phyloP scores from a whole-genome alignment of 2,329 filamentous ascomycete genomes.

The Pseudogymnoascus sp. region DNA sequence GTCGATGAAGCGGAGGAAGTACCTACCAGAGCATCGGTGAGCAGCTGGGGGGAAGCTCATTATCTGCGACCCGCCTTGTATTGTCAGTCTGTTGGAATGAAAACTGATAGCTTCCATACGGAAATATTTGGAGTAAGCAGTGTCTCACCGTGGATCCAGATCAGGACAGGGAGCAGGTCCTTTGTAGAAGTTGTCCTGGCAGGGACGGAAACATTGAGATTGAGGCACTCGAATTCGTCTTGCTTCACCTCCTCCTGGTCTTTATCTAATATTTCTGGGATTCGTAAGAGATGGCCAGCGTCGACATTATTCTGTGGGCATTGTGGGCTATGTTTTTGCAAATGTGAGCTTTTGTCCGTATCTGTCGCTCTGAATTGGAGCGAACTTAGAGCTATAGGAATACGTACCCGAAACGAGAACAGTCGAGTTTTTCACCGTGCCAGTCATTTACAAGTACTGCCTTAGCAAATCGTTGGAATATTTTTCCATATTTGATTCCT shows the following conservation, averaged over 20 bases:
- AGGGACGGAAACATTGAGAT: conserved; percentile 14
- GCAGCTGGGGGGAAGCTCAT: conserved; percentile 11
- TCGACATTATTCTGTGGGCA: conserved; percentile 14
- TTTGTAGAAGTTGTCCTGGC: not conserved
- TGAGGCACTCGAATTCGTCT: conserved; percentile 13
- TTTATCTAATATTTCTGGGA: conserved; percentile 8
- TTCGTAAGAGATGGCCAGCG: conserved; percentile 8
- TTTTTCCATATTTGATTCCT: no score
- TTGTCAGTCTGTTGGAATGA: not conserved
- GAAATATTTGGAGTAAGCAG: not conserved
- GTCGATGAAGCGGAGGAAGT: no score
- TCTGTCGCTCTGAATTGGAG: no score
- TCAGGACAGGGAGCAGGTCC: conserved; percentile 9
- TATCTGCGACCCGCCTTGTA: conserved; percentile 13
- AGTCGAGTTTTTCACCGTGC: not conserved
- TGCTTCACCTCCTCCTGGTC: not conserved
- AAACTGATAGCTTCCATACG: not conserved
- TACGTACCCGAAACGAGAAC: conserved; percentile 10
- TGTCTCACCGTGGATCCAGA: conserved; percentile 15
- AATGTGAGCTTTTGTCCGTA: not conserved
- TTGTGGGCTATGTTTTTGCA: conserved; percentile 10
- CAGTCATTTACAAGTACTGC: not conserved
- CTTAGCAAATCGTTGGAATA: no score
- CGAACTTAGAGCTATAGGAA: no score
- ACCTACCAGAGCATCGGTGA: not conserved